Base-by-base conservation (phyloP, 805 yeast genomes). In the Starmerella vitae region DNA sequence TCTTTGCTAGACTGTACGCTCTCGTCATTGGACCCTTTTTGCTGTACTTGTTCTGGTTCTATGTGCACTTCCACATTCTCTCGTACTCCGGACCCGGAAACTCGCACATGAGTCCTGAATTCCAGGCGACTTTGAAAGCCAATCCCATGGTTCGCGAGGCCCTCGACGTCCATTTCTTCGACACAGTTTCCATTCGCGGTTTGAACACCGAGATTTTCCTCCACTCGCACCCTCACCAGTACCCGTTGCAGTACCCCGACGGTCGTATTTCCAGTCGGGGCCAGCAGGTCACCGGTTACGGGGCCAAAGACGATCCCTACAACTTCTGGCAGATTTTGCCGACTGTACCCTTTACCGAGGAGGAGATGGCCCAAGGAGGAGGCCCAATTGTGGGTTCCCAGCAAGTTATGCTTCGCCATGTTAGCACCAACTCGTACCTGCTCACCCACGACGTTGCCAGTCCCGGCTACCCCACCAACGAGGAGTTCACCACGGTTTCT, bases 251-350 rank as follows among this genome's bases (percentile, higher is more conserved):
- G 58, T 91, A 91, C 57, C 94, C 82, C 36, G 96, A 91, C 58
- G 97, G 97, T 8, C 77, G 98, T 63, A 68, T 91, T 36, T 97
- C 97, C 3, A 82, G 95, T 2, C 70, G 71, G 46, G 97, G 91
- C 62, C 96, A 86, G 59, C 99, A 91, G 61, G 69, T 91, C 36
- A 91, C 98, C 20, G 82, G 91, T 5, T 91, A 91, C 58, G 82
- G 86, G 15, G 17, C 15, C 4, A 84, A 76, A 60, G 83, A 83
- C 56, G 97, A 91, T 58, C 62, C 68, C 38, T 88, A 91, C 61
- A 91, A 88, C 58, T 73, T 79, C 39, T 86, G 94, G 80, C 53
- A 51, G 46, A 49, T 52, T 26, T 21, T 50, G 21, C 56, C 56
- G 3, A 42, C 44, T n/a, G 43, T 42, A 9, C 46, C 36, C 6